These are phyloP conservation scores for Trichosporon ovoides DNA, from an alignment of 1,284 basidiomycete species.

Conservation along the genomic window DNA sequence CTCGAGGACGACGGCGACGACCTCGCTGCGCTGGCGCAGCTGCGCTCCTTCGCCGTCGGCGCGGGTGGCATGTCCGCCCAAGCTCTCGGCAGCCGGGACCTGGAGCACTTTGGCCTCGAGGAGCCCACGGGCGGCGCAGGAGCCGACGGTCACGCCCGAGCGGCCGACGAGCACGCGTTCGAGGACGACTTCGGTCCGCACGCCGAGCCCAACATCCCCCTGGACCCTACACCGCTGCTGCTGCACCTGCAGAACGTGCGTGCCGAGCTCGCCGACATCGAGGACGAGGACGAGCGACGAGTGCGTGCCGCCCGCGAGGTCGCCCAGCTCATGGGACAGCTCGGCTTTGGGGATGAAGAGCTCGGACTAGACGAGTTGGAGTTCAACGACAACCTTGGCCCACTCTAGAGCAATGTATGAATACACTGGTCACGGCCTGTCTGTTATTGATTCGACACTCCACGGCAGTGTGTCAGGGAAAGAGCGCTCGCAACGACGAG, in stretches of 20 bases:
- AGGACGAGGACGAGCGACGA: constrained; percentile 39
- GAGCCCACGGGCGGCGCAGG: neutral
- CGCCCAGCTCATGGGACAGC: constrained; percentile 29
- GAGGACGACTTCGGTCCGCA: constrained; percentile 35
- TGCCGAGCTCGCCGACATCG: constrained; percentile 34
- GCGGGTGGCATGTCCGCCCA: neutral
- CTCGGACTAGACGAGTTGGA: constrained; percentile 23
- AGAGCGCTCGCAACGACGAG: too few species aligned
- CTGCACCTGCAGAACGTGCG: constrained; percentile 40
- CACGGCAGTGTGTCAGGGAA: too few species aligned
- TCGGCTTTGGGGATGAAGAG: constrained; percentile 28
- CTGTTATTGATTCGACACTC: too few species aligned
- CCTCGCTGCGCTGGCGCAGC: neutral
- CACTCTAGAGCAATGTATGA: too few species aligned
- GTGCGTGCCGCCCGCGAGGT: constrained; percentile 40
- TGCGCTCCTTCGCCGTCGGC: neutral
- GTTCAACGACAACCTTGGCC: constrained; percentile 3
- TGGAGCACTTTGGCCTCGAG: neutral
- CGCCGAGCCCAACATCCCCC: constrained; percentile 8
- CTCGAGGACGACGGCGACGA: constrained; percentile 26
- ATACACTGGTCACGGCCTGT: too few species aligned
- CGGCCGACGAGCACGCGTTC: constrained; percentile 18
- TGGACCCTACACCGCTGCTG: constrained; percentile 43
- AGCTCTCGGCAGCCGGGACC: neutral
- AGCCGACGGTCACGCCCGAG: neutral